Percentiles rank a stretch among this genome's conserved stretches.
Conservation (phyloP, 805 yeast genomes). For the Priceomyces melissophilus region DNA sequence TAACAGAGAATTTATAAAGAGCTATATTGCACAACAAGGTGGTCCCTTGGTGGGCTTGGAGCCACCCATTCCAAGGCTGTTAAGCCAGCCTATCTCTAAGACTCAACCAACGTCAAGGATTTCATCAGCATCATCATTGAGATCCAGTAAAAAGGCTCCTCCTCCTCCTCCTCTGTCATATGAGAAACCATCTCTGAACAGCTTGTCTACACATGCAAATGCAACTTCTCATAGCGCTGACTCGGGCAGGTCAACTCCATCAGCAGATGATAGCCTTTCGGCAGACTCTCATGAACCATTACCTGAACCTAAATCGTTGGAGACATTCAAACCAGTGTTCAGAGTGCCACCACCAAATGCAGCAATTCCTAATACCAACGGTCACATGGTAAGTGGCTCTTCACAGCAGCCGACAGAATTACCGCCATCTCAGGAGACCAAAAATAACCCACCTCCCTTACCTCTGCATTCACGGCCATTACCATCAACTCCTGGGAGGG, state of each 20-base stretch:
- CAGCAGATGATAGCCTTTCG: constrained; percentile 18
- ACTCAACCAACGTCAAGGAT: constrained; percentile 5
- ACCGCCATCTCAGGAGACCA: constrained; percentile 7
- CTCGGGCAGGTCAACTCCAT: constrained; percentile 30
- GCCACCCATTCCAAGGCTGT: constrained; percentile 74
- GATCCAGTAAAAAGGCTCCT: constrained; percentile 27
- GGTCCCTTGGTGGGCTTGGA: constrained; percentile 80
- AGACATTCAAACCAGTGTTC: constrained; percentile 21
- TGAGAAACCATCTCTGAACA: constrained; percentile 7
- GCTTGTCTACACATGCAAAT: not conserved
- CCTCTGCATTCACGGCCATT: constrained; percentile 15
- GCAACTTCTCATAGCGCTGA: constrained; percentile 42
- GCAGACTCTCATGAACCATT: constrained; percentile 10
- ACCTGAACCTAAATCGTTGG: constrained; percentile 10
- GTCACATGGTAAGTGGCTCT: constrained; percentile 17
- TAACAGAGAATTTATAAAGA: constrained; percentile 76
- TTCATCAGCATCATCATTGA: constrained; percentile 13
- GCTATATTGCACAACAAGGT: constrained; percentile 69
- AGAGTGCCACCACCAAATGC: constrained; percentile 36
- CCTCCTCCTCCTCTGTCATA: constrained; percentile 41
- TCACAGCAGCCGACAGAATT: constrained; percentile 10
- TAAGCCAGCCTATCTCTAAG: constrained; percentile 1
- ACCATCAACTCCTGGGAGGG: constrained; percentile 15
- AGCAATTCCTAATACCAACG: constrained; percentile 25
- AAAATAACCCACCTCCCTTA: constrained; percentile 11